Evolutionary conservation across 2,329 filamentous ascomycete genomes (phyloP).

Genomic region (Phaeoacremonium minimum): DNA sequence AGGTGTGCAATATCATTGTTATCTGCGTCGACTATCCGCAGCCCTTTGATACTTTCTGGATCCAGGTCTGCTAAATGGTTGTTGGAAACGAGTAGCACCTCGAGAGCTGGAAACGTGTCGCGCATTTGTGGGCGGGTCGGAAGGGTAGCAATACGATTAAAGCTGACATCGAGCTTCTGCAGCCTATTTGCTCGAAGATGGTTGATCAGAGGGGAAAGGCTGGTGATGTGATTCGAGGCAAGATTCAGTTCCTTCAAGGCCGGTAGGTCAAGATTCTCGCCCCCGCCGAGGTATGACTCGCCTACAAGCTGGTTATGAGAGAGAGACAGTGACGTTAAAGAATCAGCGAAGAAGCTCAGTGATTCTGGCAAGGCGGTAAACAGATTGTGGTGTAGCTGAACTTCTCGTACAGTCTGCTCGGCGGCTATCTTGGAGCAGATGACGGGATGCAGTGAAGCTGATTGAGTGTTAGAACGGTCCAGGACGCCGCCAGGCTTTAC

Average conservation of each 20-base stretch:
- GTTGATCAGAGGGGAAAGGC: constrained; percentile 60
- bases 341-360: constrained; percentile 66
- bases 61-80: constrained; percentile 74
- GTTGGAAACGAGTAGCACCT: constrained; percentile 68
- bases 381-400: constrained; percentile 75
- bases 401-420: constrained; percentile 44
- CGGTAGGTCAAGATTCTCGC: constrained; percentile 63
- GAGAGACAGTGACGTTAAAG: constrained; percentile 67
- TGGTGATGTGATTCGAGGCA: constrained; percentile 67
- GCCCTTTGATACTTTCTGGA: constrained; percentile 67
- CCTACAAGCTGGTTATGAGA: constrained; percentile 69
- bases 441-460: constrained; percentile 54
- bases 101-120: constrained; percentile 64
- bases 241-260: constrained; percentile 75
- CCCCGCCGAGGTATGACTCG: constrained; percentile 53
- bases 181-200: constrained; percentile 71
- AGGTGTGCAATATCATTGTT: constrained; percentile 84
- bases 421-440: constrained; percentile 51
- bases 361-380: constrained; percentile 67
- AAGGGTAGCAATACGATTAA: constrained; percentile 73
- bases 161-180: constrained; percentile 73
- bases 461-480: constrained; percentile 65
- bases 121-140: constrained; percentile 52
- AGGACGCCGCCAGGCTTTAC: constrained; percentile 59
- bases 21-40: constrained; percentile 72